A percentile compares a stretch with the other conserved stretches of the same genome.
Evolutionary conservation across 2,329 filamentous ascomycete genomes (phyloP).

Genomic region (Fusarium pseudograminearum): DNA sequence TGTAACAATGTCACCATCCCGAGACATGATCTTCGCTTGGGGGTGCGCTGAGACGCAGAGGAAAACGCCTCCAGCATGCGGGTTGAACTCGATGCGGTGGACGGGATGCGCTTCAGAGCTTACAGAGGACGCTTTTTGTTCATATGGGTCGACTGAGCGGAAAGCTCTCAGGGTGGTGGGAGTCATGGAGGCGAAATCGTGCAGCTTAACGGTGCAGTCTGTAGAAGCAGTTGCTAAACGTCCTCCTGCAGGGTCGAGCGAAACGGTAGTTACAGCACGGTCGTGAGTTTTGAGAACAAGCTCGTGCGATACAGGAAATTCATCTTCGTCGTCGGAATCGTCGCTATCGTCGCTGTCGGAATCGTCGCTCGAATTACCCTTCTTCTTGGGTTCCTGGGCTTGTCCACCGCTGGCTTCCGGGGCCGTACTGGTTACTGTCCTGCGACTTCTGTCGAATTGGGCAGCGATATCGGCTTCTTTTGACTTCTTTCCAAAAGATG

Average conservation of each 20-base stretch:
- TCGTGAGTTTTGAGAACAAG: conserved; percentile 93
- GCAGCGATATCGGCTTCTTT: conserved; percentile 79
- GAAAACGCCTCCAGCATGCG: conserved; percentile 80
- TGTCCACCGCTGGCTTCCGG: conserved; percentile 29
- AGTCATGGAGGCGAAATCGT: conserved; percentile 96
- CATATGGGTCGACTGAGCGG: conserved; percentile 88
- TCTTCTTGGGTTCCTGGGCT: conserved; percentile 37
- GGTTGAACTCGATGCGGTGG: conserved; percentile 88
- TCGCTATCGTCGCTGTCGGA: conserved; percentile 63
- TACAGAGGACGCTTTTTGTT: conserved; percentile 74
- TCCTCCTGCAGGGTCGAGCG: conserved; percentile 86
- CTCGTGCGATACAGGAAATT: conserved; percentile 93
- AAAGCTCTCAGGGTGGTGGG: conserved; percentile 94
- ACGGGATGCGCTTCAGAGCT: conserved; percentile 88
- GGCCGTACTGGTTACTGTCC: conserved; percentile 56
- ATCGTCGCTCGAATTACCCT: conserved; percentile 61
- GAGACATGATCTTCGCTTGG: conserved; percentile 88
- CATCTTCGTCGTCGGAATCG: conserved; percentile 81
- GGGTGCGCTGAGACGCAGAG: conserved; percentile 90
- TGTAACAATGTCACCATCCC: conserved; percentile 86
- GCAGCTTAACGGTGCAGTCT: conserved; percentile 91
- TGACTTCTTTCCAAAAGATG: conserved; percentile 86
- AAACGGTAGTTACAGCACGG: conserved; percentile 83
- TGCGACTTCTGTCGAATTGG: conserved; percentile 83
- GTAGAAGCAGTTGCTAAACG: conserved; percentile 90